Evolutionary conservation across 2,329 filamentous ascomycete species (phyloP), one percentile per base, ranked within the genome.

Genomic region (Podosphaera xanthii): DNA sequence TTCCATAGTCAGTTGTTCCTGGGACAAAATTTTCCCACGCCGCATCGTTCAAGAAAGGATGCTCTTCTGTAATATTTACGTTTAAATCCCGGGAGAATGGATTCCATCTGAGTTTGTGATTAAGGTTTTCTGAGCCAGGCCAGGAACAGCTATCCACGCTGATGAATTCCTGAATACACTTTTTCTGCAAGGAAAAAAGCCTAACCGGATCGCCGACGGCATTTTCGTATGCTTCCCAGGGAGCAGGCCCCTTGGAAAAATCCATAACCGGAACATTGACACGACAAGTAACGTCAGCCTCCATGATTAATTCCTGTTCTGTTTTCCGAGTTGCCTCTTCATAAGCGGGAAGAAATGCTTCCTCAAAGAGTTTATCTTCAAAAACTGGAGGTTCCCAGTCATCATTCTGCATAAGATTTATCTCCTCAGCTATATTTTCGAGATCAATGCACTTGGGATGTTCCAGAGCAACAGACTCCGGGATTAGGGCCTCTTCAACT

Each of bases 201-300:
- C 59, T 64, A 8, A 22, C 50, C 33, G 62, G 50, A 31, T 60
- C 59, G 6, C 36, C 61, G 4, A 42, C 33, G 31, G 35, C 8
- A 3, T 60, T n/a, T 30, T 63, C 62, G 14, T 65, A 59, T 2
- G 42, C 31, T 42, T 71, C 62, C 79, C 79, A 81, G 0, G 76
- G 77, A 3, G 74, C 67, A 5, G 65, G 61, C 9, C 72, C 70
- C 14, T 69, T 62, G 0, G 70, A 67, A 42, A 74, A 72, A 35
- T 75, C 73, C 61, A 81, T 66, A 0, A 67, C 35, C 0, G 77
- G 77, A 3, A 79, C 71, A n/a, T 71, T 64, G 0, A 78, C 71
- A 46, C 77, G 71, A 57, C 70, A 69, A 3, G 71, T 75, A 0
- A 75, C 63, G 50, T 69, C 66, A 48, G 63, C 66, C 42, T 60